Evolutionary conservation across 768 basidiomycete species (phyloP), one percentile per base, ranked within the genome.

Genomic region (Phanerodontia chrysosporium): DNA sequence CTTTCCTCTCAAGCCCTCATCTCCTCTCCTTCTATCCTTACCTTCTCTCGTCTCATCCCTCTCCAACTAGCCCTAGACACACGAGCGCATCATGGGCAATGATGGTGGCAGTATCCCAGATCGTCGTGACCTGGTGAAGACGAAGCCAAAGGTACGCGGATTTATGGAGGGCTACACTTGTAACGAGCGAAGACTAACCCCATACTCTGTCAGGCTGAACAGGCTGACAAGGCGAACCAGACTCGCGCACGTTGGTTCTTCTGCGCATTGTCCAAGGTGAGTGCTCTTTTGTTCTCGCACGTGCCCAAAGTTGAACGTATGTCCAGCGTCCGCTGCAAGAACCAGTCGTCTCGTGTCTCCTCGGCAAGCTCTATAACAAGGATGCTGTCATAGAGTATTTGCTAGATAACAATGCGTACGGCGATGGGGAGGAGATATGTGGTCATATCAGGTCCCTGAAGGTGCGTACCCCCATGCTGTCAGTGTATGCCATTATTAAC

Each of bases 291-390:
- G n/a, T 6, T 6, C 48, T 49, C 14, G 21, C 27, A 18, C 3
- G 48, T 3, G 1, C 18, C 13, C 13, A 2, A 49, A 27, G 24
- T 10, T 28, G 2, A 51, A 51, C 49, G 18, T 4, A 30, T 35
- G 32, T 35, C 7, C 32, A 35, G 32, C 32, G 32, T 13, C 32
- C 32, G n/a, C 79, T 98, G 1, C 85, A 87, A 66, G 86, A 92
- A 59, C 97, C 97, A 0, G 78, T 98, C 5, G 97, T 98, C 0
- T 87, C 95, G 0, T 96, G 94, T 73, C 86, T 86, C 0, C 80
- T 98, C 0, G 97, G 97, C 12, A 96, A 95, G 71, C 77, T 99
- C 0, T 98, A 98, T 71, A 99, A 98, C 74, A 97, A 96, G 69
- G 96, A 96, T 65, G 84, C 95, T 0, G 78, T 99, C 27, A 82